phyloP scores from a whole-genome alignment of 2,329 filamentous ascomycete genomes.

The Leptoxyphium fumago region DNA sequence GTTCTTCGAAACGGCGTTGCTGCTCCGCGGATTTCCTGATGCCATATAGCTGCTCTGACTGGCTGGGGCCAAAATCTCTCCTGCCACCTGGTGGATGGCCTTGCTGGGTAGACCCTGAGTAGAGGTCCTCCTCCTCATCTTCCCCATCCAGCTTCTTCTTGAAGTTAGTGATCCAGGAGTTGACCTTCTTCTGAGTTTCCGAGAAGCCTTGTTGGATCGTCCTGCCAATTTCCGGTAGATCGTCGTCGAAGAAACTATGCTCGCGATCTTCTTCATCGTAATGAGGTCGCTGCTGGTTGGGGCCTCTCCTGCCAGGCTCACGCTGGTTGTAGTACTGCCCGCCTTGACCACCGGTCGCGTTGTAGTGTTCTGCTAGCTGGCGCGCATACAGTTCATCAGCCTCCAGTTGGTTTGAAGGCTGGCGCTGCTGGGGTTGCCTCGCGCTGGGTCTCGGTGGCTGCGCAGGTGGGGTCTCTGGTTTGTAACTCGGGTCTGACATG shows the following conservation, averaged over 20 bases:
- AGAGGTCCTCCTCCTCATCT: slow-evolving; percentile 43
- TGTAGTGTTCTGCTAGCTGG: slow-evolving; percentile 83
- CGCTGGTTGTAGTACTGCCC: slow-evolving; percentile 19
- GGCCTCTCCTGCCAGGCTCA: slow-evolving; percentile 20
- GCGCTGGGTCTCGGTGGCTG: slow-evolving; percentile 65
- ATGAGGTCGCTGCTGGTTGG: slow-evolving; percentile 34
- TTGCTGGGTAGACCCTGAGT: slow-evolving; percentile 18
- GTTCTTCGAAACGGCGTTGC: slow-evolving; percentile 8
- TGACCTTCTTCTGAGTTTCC: slow-evolving; percentile 86
- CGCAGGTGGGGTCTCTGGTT: slow-evolving; percentile 46
- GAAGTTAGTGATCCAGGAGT: slow-evolving; percentile 78
- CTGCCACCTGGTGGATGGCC: slow-evolving; percentile 10
- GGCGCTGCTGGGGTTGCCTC: slow-evolving; percentile 28
- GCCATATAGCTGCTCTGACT: slow-evolving; percentile 25
- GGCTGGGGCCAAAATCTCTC: slow-evolving; percentile 23
- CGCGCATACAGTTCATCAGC: slow-evolving; percentile 84
- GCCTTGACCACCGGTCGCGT: slow-evolving; percentile 18
- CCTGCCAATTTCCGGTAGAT: slow-evolving; percentile 81
- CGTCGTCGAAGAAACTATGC: slow-evolving; percentile 88
- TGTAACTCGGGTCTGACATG: slow-evolving; percentile 41
- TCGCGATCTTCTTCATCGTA: slow-evolving; percentile 50
- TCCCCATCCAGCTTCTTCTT: slow-evolving; percentile 91
- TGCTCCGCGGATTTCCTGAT: slow-evolving; percentile 18
- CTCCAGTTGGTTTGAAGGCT: slow-evolving; percentile 64
- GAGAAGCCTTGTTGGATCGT: slow-evolving; percentile 89